These are phyloP conservation scores for Ichthyophthirius multifiliis DNA, from an alignment of 169 alveolate species.

Conservation along the genomic window DNA sequence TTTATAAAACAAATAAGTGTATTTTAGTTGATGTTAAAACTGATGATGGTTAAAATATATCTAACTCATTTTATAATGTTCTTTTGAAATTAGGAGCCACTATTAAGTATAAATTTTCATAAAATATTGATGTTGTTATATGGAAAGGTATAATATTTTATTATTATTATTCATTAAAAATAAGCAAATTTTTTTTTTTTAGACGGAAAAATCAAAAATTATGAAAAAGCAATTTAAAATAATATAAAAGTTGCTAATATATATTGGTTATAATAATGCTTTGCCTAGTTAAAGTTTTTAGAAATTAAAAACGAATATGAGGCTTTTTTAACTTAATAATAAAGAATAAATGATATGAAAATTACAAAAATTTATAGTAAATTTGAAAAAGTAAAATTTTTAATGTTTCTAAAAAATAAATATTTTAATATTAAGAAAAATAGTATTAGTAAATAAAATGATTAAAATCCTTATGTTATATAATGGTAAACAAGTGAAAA, in stretches of 20 bases:
- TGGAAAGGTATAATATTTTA: conserved; percentile 2
- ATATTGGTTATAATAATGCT: not conserved
- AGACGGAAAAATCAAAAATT: not conserved
- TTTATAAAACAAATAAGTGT: not conserved
- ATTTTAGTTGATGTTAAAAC: not conserved
- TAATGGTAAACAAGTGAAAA: too few species aligned
- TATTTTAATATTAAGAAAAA: not conserved
- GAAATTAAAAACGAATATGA: not conserved
- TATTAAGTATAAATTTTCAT: not conserved
- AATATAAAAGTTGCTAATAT: not conserved
- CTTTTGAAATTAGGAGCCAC: not conserved
- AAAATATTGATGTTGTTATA: not conserved
- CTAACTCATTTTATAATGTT: not conserved
- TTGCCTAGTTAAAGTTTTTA: not conserved
- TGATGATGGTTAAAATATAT: not conserved
- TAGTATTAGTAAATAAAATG: not conserved
- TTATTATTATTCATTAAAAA: not conserved
- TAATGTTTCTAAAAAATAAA: not conserved
- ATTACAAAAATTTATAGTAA: not conserved
- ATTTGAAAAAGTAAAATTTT: not conserved
- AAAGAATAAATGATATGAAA: not conserved
- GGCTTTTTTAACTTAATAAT: not conserved
- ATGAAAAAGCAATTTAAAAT: not conserved
- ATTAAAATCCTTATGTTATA: not conserved
- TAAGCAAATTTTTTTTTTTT: not conserved